Conservation (phyloP, 352 stramenopile species). For the Phytophthora nicotianae region DNA sequence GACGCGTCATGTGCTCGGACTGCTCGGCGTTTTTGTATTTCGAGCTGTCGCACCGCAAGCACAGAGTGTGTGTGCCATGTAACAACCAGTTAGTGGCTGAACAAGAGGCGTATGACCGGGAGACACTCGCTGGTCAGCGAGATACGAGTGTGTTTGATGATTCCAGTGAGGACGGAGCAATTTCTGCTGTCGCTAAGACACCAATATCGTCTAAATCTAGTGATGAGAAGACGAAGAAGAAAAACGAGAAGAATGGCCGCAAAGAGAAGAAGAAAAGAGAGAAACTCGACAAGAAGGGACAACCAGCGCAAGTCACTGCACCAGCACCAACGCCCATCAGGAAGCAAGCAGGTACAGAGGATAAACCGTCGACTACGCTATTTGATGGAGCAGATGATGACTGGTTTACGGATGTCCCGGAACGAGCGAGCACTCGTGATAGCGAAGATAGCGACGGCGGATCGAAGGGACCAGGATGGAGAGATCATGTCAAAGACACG, state of each 20-base stretch:
- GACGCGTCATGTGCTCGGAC: constrained; percentile 77
- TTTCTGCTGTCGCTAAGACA: neutral
- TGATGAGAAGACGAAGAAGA: constrained; percentile 24
- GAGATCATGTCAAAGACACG: constrained; percentile 35
- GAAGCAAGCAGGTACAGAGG: constrained; percentile 2
- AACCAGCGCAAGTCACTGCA: neutral
- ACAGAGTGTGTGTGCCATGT: constrained; percentile 66
- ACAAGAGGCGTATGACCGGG: constrained; percentile 34
- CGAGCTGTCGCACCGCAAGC: constrained; percentile 59
- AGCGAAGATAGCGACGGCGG: constrained; percentile 23
- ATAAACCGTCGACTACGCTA: constrained; percentile 23
- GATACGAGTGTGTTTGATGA: constrained; percentile 19
- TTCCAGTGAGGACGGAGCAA: constrained; percentile 11
- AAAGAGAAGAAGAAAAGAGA: constrained; percentile 26
- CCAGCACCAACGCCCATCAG: neutral
- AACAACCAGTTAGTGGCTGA: constrained; percentile 30
- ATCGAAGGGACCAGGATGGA: constrained; percentile 32
- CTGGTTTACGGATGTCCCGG: constrained; percentile 65
- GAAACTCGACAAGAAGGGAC: constrained; percentile 12
- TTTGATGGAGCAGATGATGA: constrained; percentile 61
- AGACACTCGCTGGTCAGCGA: constrained; percentile 11
- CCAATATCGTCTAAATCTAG: constrained; percentile 9
- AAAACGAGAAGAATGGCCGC: constrained; percentile 20
- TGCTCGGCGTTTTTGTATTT: constrained; percentile 76
- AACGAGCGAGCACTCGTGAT: constrained; percentile 6